These are phyloP conservation scores for Knoxia roxburghii DNA, from an alignment of 257 asterid genomes.

Conservation along the genomic window DNA sequence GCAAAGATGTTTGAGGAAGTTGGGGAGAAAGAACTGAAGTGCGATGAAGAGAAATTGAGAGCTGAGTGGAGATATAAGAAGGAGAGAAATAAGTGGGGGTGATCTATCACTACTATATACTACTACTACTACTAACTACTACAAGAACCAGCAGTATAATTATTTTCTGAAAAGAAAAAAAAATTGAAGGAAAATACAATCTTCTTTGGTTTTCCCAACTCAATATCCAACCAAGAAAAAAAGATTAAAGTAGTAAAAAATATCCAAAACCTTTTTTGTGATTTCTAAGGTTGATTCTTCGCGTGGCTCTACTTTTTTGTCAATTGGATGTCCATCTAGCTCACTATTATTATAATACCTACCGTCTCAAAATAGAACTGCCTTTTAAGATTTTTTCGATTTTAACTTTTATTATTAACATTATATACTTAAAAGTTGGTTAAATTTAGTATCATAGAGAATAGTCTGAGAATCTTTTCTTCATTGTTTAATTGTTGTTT, in stretches of 20 bases:
- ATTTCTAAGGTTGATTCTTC: conserved; percentile 53
- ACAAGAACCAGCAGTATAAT: not conserved
- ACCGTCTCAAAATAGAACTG: too few relatives aligned
- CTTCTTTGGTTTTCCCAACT: conserved; percentile 60
- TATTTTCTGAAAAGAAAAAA: not conserved
- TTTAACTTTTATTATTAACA: too few relatives aligned
- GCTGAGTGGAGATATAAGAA: conserved; percentile 29
- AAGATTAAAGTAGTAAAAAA: conserved; percentile 13
- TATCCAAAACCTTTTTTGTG: conserved; percentile 7
- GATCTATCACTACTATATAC: conserved; percentile 11
- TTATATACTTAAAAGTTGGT: too few relatives aligned
- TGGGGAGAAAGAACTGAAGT: conserved; percentile 17
- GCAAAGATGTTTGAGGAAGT: too few relatives aligned
- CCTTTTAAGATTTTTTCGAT: too few relatives aligned
- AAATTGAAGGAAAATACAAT: conserved; percentile 27
- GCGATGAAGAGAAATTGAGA: conserved; percentile 26
- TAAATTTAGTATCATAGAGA: too few relatives aligned
- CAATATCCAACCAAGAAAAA: conserved; percentile 11
- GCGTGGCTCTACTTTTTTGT: conserved; percentile 41
- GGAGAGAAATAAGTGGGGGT: conserved; percentile 18
- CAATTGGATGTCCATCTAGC: conserved; percentile 8
- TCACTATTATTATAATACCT: not conserved
- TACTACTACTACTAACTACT: too few relatives aligned
- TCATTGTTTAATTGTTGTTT: too few relatives aligned
- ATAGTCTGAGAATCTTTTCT: too few relatives aligned